These are phyloP conservation scores for Boechera stricta DNA, from an alignment of 345 rosid genomes.

Conservation along the genomic window DNA sequence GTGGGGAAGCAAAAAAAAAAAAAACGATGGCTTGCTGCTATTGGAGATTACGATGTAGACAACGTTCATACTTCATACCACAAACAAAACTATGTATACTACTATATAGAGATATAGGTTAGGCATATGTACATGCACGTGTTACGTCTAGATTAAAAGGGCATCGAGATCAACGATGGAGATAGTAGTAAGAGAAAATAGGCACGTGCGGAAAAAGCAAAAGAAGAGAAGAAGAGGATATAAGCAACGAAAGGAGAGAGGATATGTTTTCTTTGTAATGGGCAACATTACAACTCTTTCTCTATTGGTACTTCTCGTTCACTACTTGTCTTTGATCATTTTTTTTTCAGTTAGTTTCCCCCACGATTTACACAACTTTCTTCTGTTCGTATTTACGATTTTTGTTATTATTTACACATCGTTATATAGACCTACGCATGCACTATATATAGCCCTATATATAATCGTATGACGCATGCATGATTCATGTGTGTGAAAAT, in stretches of 20 bases:
- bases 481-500: not conserved
- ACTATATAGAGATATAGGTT: slow-evolving; percentile 16
- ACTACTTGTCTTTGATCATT: slow-evolving; percentile 5
- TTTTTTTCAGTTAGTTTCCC: slow-evolving; percentile 8
- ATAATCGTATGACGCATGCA: not conserved
- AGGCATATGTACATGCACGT: slow-evolving; percentile 36
- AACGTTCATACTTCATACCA: slow-evolving; percentile 12
- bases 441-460: not conserved
- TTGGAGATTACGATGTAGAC: slow-evolving; percentile 1
- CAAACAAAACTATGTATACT: slow-evolving; percentile 13
- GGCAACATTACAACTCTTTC: slow-evolving; percentile 28
- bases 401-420: not conserved
- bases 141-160: slow-evolving; percentile 11
- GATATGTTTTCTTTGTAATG: slow-evolving; percentile 37
- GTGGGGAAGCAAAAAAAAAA: not conserved
- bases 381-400: slow-evolving; percentile 14
- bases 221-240: slow-evolving; percentile 32
- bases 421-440: not conserved
- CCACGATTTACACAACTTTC: slow-evolving; percentile 37
- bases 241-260: slow-evolving; percentile 26
- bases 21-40: not conserved
- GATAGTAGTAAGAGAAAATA: slow-evolving; percentile 22
- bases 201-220: slow-evolving; percentile 36
- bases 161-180: slow-evolving; percentile 28
- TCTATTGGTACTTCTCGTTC: slow-evolving; percentile 19